Base-by-base conservation (phyloP, 2,329 filamentous ascomycete species). In the Rasamsonia emersonii region DNA sequence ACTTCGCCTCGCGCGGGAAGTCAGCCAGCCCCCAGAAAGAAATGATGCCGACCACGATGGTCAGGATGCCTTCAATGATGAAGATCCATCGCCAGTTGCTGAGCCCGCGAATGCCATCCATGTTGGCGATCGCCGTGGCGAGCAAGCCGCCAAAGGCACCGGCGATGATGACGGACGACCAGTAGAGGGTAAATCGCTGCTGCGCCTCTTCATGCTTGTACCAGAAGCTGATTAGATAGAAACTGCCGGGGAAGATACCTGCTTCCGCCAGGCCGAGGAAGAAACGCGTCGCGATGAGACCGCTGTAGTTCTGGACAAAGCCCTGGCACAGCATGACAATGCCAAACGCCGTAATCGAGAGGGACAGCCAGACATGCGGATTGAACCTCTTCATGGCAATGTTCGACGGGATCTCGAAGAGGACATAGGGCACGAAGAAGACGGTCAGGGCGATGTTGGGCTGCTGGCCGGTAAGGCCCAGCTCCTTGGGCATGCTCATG, bases 341-440 rank as follows among this genome's bases (percentile, higher is more conserved):
- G 7, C 47, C 47, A 36, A 50, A 50, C 13, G 39, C 30, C 13
- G 42, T 27, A 9, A 50, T 47, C 33, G 42, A 49, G 15, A 36
- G 38, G 3, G 46, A 46, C 24, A 51, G 56, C 69, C 69, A 72
- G 15, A 71, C 45, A 39, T 68, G 62, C 0, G 69, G 69, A 41
- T 62, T 67, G 39, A 72, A 57, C 33, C 63, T 64, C 49, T 71
- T 71, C 28, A 72, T 53, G 2, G 72, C 40, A 11, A 72, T 51
- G 33, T 73, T 73, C 16, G 61, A 65, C 0, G 69, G 69, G 14
- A 73, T 69, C 37, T 73, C 68, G 38, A 70, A 65, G 2, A 71
- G 48, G n/a, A 71, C 56, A 33, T 71, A 69, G 0, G 64, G 62
- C 5, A 71, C 64, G 48, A 71, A 72, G 54, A 73, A 72, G 40